Evolutionary conservation across 805 yeast genomes (phyloP).

Genomic region (Scheffersomyces ergatensis): DNA sequence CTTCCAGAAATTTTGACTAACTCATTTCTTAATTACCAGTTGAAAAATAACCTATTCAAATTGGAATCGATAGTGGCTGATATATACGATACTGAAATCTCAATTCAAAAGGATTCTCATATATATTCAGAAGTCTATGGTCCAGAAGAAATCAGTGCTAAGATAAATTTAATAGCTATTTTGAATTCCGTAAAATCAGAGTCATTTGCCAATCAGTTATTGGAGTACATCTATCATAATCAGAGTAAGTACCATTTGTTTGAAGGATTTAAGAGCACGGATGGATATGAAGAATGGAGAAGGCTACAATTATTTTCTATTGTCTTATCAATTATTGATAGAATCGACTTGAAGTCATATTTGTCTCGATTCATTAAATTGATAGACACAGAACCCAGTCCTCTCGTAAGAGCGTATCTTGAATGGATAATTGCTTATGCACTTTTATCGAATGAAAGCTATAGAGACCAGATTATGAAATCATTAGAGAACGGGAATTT

Average conservation of each 20-base stretch:
- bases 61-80: constrained; percentile 58
- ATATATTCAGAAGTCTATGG: constrained; percentile 55
- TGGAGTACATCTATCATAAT: constrained; percentile 35
- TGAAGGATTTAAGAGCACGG: constrained; percentile 52
- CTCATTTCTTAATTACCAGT: constrained; percentile 50
- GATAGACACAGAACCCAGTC: constrained; percentile 65
- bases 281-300: constrained; percentile 66
- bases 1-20: constrained; percentile 46
- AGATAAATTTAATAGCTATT: constrained; percentile 48
- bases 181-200: constrained; percentile 30
- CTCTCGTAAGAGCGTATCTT: constrained; percentile 66
- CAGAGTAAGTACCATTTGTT: constrained; percentile 42
- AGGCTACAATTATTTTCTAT: constrained; percentile 59
- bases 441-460: constrained; percentile 21
- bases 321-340: constrained; percentile 24
- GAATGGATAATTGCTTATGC: constrained; percentile 73
- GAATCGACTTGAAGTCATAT: constrained; percentile 10
- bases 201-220: constrained; percentile 25
- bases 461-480: constrained; percentile 6
- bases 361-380: constrained; percentile 34
- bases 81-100: constrained; percentile 46
- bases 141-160: constrained; percentile 51
- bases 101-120: constrained; percentile 18
- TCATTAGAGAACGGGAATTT: constrained; percentile 16
- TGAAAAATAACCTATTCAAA: constrained; percentile 52